Conservation (phyloP, 1,139 yeast species). For the Trichomonascaceae sp. region DNA sequence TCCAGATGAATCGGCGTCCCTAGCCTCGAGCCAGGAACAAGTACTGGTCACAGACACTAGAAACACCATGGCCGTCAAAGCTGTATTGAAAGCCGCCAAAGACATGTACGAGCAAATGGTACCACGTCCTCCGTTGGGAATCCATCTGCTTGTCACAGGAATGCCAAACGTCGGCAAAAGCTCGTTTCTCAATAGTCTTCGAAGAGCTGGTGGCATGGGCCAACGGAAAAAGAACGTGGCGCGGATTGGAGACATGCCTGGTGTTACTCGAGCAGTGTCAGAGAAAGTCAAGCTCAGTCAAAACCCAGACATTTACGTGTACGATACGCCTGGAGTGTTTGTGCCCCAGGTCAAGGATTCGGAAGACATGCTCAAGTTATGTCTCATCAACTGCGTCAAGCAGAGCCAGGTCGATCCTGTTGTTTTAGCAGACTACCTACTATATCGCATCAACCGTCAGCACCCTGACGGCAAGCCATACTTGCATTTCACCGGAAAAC, state of each 20-base stretch:
- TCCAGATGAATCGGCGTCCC: conserved; percentile 11
- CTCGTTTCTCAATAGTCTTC: conserved; percentile 64
- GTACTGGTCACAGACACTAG: conserved; percentile 53
- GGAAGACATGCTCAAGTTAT: conserved; percentile 63
- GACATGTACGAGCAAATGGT: conserved; percentile 12
- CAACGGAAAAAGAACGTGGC: conserved; percentile 57
- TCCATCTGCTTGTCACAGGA: conserved; percentile 67
- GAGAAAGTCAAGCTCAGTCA: conserved; percentile 54
- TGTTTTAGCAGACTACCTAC: conserved; percentile 73
- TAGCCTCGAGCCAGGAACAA: conserved; percentile 25
- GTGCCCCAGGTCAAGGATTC: conserved; percentile 58
- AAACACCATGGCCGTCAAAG: conserved; percentile 36
- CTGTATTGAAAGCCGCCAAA: conserved; percentile 38
- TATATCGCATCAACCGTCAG: conserved; percentile 49
- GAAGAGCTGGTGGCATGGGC: conserved; percentile 38
- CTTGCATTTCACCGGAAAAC: conserved; percentile 36
- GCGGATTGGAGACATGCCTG: conserved; percentile 77
- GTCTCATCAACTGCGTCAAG: conserved; percentile 70
- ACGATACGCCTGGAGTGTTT: conserved; percentile 91
- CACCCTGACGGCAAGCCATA: conserved; percentile 23
- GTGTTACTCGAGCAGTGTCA: conserved; percentile 73
- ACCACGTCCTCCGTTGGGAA: conserved; percentile 72
- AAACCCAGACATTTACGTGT: conserved; percentile 55
- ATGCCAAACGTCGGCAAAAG: conserved; percentile 99
- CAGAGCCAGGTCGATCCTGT: conserved; percentile 64